phyloP scores from a whole-genome alignment of 345 rosid genomes.

The Cardamine occulta region DNA sequence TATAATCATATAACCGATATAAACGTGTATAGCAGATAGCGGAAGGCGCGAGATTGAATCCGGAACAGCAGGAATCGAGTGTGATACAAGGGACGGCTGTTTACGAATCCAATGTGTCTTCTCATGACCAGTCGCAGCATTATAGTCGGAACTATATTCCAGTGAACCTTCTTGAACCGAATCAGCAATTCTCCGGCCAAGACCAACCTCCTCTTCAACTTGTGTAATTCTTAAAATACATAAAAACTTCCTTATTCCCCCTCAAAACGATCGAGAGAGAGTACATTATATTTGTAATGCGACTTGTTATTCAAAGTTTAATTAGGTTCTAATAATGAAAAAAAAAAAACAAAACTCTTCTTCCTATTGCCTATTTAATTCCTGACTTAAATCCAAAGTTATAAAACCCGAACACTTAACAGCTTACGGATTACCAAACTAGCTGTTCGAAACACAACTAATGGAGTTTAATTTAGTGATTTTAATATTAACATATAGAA shows the following conservation, averaged over 20 bases:
- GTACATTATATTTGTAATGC: not conserved
- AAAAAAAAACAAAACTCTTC: not conserved
- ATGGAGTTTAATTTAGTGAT: not conserved
- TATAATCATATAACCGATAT: not conserved
- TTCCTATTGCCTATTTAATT: not conserved
- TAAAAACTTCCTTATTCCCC: slow-evolving; percentile 17
- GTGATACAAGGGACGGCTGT: slow-evolving; percentile 45
- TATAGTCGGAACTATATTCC: slow-evolving; percentile 65
- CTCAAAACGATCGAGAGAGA: slow-evolving; percentile 8
- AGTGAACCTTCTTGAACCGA: slow-evolving; percentile 68
- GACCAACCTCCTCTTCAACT: slow-evolving; percentile 63
- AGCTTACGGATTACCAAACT: too few relatives aligned
- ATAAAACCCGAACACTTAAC: not conserved
- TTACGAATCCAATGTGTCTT: slow-evolving; percentile 51
- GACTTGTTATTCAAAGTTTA: slow-evolving; percentile 24
- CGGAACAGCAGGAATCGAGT: slow-evolving; percentile 45
- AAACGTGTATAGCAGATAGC: slow-evolving; percentile 53
- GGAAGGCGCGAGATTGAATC: slow-evolving; percentile 58
- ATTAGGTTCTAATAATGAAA: slow-evolving; percentile 15
- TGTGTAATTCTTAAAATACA: slow-evolving; percentile 27
- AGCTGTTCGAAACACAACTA: too few relatives aligned
- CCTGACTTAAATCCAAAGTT: not conserved
- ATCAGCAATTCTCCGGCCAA: slow-evolving; percentile 60
- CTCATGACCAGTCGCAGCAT: slow-evolving; percentile 49
- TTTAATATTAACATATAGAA: not conserved